Percentiles rank a stretch among this genome's conserved stretches.
Evolutionary conservation across 139 green algal genomes (phyloP).

Genomic region (Chlorella sp.): DNA sequence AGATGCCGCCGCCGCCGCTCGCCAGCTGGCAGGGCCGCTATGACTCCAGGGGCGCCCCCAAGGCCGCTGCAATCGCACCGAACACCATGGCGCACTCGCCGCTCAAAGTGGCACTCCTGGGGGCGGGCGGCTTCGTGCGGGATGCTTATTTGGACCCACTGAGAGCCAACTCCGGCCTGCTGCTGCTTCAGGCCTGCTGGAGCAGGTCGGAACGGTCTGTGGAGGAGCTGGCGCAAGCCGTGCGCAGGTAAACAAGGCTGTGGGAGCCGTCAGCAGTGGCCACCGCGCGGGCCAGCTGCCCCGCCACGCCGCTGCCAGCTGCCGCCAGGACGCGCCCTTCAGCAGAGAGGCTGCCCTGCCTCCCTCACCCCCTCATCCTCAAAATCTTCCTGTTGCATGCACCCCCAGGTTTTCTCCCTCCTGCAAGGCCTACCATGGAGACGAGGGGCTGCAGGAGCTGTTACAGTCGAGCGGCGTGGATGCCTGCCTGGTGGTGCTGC

Average conservation of each 20-base stretch:
- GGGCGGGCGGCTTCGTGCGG: not conserved
- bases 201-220: not conserved
- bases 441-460: conserved; percentile 7
- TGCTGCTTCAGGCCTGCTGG: not conserved
- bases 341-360: not conserved
- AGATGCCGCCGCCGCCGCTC: too few species aligned
- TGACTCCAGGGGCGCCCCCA: too few species aligned
- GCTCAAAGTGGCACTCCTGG: not conserved
- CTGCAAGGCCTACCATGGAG: conserved; percentile 17
- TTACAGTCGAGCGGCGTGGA: not conserved
- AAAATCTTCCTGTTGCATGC: too few species aligned
- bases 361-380: too few species aligned
- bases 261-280: too few species aligned
- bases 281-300: not conserved
- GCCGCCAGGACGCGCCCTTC: not conserved
- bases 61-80: too few species aligned
- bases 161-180: not conserved
- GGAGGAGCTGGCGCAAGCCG: not conserved
- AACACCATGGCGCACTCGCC: too few species aligned
- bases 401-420: not conserved
- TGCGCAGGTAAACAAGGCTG: not conserved
- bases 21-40: too few species aligned
- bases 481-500: conserved; percentile 13
- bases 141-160: not conserved
- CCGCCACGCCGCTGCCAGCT: not conserved